These are phyloP conservation scores for Monosporascus sp. DNA, from an alignment of 2,329 filamentous ascomycete species.

Conservation along the genomic window DNA sequence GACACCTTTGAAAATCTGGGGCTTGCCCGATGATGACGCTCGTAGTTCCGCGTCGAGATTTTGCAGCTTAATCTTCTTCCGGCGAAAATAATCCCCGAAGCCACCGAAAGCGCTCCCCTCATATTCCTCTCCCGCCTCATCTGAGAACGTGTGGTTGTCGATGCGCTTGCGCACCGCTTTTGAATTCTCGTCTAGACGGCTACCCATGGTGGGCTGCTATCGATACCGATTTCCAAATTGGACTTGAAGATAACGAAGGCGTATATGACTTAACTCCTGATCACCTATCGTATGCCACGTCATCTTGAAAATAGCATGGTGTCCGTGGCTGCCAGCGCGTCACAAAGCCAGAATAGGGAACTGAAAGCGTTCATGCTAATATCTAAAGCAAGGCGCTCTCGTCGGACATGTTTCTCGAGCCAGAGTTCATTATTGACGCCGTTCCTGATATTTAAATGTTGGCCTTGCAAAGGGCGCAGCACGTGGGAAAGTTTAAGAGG, in stretches of 20 bases:
- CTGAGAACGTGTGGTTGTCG: slow-evolving; percentile 63
- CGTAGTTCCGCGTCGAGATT: slow-evolving; percentile 85
- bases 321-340: background rate
- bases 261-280: slow-evolving; percentile 9
- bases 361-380: background rate
- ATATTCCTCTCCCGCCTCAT: slow-evolving; percentile 89
- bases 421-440: too few species aligned
- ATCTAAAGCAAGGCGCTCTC: background rate
- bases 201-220: slow-evolving; percentile 44
- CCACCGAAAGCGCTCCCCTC: slow-evolving; percentile 80
- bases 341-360: background rate
- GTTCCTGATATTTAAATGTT: too few species aligned
- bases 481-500: background rate
- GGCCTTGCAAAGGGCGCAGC: too few species aligned
- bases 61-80: slow-evolving; percentile 96
- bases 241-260: background rate
- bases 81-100: slow-evolving; percentile 85
- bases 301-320: slow-evolving; percentile 11
- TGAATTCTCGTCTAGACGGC: slow-evolving; percentile 59
- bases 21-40: slow-evolving; percentile 61
- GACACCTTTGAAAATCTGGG: slow-evolving; percentile 83
- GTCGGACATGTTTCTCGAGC: too few species aligned
- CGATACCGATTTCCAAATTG: background rate
- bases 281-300: slow-evolving; percentile 11
- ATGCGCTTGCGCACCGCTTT: slow-evolving; percentile 57